These are phyloP conservation scores for Chenopodium formosanum DNA, from an alignment of 148 eudicot species.

Conservation along the genomic window DNA sequence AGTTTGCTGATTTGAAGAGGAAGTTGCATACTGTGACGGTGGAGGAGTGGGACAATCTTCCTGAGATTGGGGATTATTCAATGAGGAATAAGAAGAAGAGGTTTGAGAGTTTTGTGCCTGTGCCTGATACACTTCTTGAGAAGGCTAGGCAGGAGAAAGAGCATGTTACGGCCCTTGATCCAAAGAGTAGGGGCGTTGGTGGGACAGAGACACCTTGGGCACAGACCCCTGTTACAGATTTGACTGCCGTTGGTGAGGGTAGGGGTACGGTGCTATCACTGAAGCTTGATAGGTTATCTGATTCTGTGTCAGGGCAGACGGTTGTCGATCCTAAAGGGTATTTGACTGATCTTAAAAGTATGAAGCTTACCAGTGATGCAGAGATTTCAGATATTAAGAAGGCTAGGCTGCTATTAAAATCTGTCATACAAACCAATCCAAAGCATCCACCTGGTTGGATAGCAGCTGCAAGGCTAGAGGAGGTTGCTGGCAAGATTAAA, in stretches of 20 bases:
- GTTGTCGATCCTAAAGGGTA: constrained; percentile 96
- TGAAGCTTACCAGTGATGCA: constrained; percentile 95
- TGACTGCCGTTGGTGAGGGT: constrained; percentile 98
- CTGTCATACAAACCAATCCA: constrained; percentile 81
- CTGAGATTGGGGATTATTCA: constrained; percentile 91
- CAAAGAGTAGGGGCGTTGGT: constrained; percentile 79
- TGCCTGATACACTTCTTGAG: constrained; percentile 84
- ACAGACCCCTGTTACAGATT: constrained; percentile 88
- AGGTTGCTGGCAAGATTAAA: constrained; percentile 86
- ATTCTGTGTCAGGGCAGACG: constrained; percentile 81
- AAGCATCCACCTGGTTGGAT: constrained; percentile 98
- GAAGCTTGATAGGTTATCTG: constrained; percentile 81
- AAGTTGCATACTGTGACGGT: constrained; percentile 61
- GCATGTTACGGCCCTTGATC: constrained; percentile 88
- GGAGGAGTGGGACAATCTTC: constrained; percentile 84
- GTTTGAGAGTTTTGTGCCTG: constrained; percentile 93
- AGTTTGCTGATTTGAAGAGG: constrained; percentile 91
- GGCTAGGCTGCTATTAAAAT: constrained; percentile 80
- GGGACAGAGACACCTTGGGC: constrained; percentile 92
- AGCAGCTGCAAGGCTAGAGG: constrained; percentile 93
- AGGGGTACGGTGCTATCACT: constrained; percentile 92
- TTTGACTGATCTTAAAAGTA: constrained; percentile 88
- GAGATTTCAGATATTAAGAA: constrained; percentile 91
- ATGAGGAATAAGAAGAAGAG: constrained; percentile 85
- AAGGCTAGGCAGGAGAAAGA: constrained; percentile 95